Conservation (phyloP, 2,329 filamentous ascomycete species). For the Pseudogymnoascus pannorum region DNA sequence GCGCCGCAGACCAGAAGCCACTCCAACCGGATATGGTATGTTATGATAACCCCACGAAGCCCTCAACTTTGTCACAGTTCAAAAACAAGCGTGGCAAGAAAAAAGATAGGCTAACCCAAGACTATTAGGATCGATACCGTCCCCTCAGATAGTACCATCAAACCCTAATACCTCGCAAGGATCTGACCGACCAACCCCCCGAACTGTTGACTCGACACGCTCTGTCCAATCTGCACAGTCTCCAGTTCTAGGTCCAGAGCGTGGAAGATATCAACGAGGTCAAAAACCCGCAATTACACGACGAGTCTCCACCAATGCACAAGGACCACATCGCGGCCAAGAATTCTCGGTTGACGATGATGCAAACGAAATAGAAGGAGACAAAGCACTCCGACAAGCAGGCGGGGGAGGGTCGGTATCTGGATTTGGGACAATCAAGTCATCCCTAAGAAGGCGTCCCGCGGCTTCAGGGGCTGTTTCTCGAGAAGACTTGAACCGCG, state of each 20-base stretch:
- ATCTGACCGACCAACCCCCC: conserved; percentile 22
- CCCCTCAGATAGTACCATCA: neutral
- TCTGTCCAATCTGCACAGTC: conserved; percentile 23
- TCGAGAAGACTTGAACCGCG: conserved; percentile 41
- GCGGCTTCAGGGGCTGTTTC: conserved; percentile 39
- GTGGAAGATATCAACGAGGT: conserved; percentile 28
- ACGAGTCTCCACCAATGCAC: conserved; percentile 63
- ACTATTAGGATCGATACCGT: conserved; percentile 9
- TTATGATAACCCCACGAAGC: neutral
- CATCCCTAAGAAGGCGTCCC: conserved; percentile 42
- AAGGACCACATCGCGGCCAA: conserved; percentile 71
- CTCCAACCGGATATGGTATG: conserved; percentile 45
- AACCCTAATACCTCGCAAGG: conserved; percentile 5
- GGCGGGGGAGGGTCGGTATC: conserved; percentile 23
- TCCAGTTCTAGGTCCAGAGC: conserved; percentile 28
- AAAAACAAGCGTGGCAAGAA: neutral
- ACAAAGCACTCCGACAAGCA: conserved; percentile 44
- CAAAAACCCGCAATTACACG: conserved; percentile 65
- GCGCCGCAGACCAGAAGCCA: conserved; percentile 46
- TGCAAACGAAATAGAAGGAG: conserved; percentile 68
- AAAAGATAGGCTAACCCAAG: neutral
- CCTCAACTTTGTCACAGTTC: neutral
- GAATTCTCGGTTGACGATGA: conserved; percentile 91
- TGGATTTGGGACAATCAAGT: conserved; percentile 23
- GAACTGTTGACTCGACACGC: conserved; percentile 26